These are phyloP conservation scores for Cyclotella choctawhatcheeana DNA, from an alignment of 108 stramenopile species.

Conservation along the genomic window DNA sequence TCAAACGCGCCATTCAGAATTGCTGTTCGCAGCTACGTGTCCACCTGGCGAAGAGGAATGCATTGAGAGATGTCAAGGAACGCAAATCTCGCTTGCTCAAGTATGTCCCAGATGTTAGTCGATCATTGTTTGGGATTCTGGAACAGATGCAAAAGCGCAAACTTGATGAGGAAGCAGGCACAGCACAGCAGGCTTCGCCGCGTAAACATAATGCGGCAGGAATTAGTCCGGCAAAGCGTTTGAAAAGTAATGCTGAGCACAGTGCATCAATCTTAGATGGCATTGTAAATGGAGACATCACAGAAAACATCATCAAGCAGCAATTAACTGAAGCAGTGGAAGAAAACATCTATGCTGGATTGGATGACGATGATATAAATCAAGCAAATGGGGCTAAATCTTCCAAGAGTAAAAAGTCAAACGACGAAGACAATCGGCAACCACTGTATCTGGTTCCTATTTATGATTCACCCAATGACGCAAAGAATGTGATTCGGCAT, in stretches of 20 bases:
- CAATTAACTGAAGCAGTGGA: slow-evolving; percentile 66
- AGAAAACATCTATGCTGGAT: slow-evolving; percentile 53
- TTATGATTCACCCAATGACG: slow-evolving; percentile 50
- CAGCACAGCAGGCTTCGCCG: slow-evolving; percentile 29
- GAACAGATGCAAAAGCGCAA: slow-evolving; percentile 77
- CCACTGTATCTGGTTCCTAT: slow-evolving; percentile 75
- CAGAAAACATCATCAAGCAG: slow-evolving; percentile 53
- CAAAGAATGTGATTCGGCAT: slow-evolving; percentile 55
- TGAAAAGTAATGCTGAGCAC: slow-evolving; percentile 24
- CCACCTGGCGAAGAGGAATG: slow-evolving; percentile 76
- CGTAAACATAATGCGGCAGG: slow-evolving; percentile 26
- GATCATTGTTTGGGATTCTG: slow-evolving; percentile 73
- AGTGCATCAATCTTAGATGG: slow-evolving; percentile 49
- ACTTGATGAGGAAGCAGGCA: slow-evolving; percentile 41
- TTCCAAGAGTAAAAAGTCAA: slow-evolving; percentile 21
- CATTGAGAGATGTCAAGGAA: slow-evolving; percentile 80
- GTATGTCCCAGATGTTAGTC: slow-evolving; percentile 83
- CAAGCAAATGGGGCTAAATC: slow-evolving; percentile 28
- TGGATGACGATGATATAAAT: slow-evolving; percentile 42
- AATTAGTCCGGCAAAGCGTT: slow-evolving; percentile 33
- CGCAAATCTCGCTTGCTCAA: slow-evolving; percentile 77
- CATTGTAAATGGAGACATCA: slow-evolving; percentile 56
- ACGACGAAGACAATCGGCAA: slow-evolving; percentile 37
- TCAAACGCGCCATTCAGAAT: slow-evolving; percentile 77
- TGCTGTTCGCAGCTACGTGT: slow-evolving; percentile 82